A percentile compares a stretch with the other conserved stretches of the same genome.
Conservation (phyloP, 257 asterid species). For the Primulina tabacum region DNA sequence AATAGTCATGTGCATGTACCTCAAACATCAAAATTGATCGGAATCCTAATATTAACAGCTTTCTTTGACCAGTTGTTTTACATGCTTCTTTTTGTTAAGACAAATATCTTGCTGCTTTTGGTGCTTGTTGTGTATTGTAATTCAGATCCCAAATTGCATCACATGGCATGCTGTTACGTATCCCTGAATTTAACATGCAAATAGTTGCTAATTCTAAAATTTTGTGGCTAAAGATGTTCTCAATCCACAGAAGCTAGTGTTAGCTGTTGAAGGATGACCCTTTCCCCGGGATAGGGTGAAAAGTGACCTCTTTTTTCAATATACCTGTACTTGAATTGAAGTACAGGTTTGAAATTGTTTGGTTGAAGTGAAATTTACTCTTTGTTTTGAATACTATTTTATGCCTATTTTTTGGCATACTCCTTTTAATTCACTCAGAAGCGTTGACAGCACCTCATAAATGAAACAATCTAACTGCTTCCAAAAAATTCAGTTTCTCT, state of each 20-base stretch:
- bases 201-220: neutral
- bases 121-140: constrained; percentile 1
- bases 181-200: constrained; percentile 17
- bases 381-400: constrained; percentile 1
- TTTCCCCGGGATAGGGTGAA: neutral
- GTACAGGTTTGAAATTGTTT: neutral
- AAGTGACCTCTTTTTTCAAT: neutral
- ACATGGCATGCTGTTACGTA: neutral
- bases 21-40: constrained; percentile 63
- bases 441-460: constrained; percentile 9
- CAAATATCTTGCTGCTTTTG: constrained; percentile 7
- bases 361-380: neutral
- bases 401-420: constrained; percentile 1
- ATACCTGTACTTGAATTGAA: neutral
- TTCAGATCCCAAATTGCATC: constrained; percentile 17
- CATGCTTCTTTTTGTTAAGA: constrained; percentile 7
- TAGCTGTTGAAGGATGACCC: neutral
- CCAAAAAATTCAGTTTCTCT: constrained; percentile 8
- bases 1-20: constrained; percentile 68
- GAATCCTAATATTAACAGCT: constrained; percentile 58
- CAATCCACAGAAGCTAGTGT: neutral
- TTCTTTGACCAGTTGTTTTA: constrained; percentile 42
- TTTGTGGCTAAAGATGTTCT: neutral
- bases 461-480: constrained; percentile 5
- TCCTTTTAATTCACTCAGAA: neutral